Conservation (phyloP, 2,329 filamentous ascomycete species). For the Colletotrichum theobromicola region DNA sequence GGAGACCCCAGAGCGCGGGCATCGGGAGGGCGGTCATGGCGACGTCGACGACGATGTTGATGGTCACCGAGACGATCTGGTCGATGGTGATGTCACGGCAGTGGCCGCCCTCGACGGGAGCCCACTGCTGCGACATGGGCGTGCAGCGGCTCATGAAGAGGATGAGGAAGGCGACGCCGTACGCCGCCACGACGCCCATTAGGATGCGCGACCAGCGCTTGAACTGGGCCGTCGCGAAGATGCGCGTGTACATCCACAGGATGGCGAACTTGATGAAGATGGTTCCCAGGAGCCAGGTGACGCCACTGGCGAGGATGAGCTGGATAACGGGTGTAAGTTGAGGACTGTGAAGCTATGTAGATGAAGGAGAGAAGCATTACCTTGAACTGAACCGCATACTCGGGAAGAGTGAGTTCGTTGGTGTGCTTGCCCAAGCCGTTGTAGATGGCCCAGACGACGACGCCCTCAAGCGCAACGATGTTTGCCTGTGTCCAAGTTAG, state of each 20-base stretch:
- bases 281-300: conserved; percentile 32
- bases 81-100: conserved; percentile 37
- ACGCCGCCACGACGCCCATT: conserved; percentile 27
- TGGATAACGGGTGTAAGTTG: not conserved
- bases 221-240: conserved; percentile 32
- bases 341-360: too few relatives aligned
- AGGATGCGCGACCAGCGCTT: conserved; percentile 27
- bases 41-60: conserved; percentile 33
- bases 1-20: conserved; percentile 46
- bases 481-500: conserved; percentile 18
- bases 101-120: conserved; percentile 33
- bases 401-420: conserved; percentile 5
- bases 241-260: conserved; percentile 32
- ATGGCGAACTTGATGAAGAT: conserved; percentile 35
- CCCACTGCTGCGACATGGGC: conserved; percentile 34
- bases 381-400: conserved; percentile 15
- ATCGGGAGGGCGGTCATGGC: conserved; percentile 45
- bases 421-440: conserved; percentile 28
- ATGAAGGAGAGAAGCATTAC: not conserved
- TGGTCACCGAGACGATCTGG: conserved; percentile 27
- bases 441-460: conserved; percentile 26
- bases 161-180: conserved; percentile 33
- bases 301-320: conserved; percentile 28
- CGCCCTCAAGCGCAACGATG: conserved; percentile 16
- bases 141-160: conserved; percentile 35